phyloP scores from a whole-genome alignment of 257 asterid genomes.

The Perilla frutescens region DNA sequence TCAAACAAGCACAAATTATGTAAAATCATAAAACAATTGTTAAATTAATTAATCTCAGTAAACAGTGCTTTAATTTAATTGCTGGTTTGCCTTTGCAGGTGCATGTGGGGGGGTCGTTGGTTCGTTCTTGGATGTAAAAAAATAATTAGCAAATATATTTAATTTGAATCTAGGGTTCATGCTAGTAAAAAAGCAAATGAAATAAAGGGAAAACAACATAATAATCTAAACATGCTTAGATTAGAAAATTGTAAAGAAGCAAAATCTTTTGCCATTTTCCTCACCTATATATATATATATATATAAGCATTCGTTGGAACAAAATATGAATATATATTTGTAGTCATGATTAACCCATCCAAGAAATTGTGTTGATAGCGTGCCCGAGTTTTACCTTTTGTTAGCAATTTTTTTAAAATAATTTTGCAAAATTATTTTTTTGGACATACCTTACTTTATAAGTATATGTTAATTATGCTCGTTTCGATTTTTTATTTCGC shows the following conservation, averaged over 20 bases:
- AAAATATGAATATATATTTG: background rate
- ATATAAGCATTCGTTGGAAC: conserved; percentile 43
- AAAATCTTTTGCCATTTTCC: conserved; percentile 35
- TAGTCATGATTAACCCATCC: no score
- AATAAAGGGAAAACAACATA: conserved; percentile 21
- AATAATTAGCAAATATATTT: background rate
- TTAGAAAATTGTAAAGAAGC: conserved; percentile 36
- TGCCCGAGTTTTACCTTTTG: no score
- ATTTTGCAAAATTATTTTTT: no score
- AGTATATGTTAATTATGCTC: no score
- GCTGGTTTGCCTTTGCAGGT: conserved; percentile 34
- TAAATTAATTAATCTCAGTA: conserved; percentile 29
- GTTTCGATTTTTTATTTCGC: no score
- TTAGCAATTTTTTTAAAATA: no score
- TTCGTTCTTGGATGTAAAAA: conserved; percentile 32
- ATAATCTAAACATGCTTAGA: conserved; percentile 46
- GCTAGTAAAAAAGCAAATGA: conserved; percentile 37
- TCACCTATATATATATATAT: conserved; percentile 26
- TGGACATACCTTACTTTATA: no score
- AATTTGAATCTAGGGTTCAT: conserved; percentile 42
- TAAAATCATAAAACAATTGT: conserved; percentile 22
- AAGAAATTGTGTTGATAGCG: no score
- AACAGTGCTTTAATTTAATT: conserved; percentile 25
- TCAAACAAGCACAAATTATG: conserved; percentile 36
- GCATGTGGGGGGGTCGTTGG: conserved; percentile 51